Base-by-base conservation (phyloP, 768 basidiomycete genomes). In the Rhizopogon rudus region DNA sequence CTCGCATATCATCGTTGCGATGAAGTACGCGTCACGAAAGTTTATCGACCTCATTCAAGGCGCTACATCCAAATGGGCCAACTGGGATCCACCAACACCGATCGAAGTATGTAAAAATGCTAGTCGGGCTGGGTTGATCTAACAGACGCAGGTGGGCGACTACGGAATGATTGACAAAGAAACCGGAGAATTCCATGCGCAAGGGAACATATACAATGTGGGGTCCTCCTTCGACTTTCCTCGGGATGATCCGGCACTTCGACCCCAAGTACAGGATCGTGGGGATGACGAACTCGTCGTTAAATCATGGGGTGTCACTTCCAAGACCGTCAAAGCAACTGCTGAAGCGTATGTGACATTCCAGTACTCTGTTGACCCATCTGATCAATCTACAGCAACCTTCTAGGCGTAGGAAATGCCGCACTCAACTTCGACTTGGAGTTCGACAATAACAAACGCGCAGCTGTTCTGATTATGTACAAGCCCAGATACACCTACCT, bases 61-160 rank as follows among this genome's bases (percentile, higher is more conserved):
- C 0, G 58, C 44, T 4, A 65, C 70, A 25, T 68, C 71, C 5
- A 74, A 73, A 57, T 75, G 71, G 73, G 71, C 60, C 45, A 74
- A 67, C 57, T 75, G 70, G 71, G 70, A 74, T 17, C 74, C 73
- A 0, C 67, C 69, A 43, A 62, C 60, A 44, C 60, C 62, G 6
- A 58, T 75, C 40, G 54, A 61, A 60, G 73, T 73, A 13, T 48
- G 63, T 61, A 9, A 6, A 35, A 4, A 14, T 7, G 13, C 6
- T 8, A 13, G 13, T 41, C 8, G 16, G n/a, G 51, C 6, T 25
- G 10, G 29, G 10, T 35, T 44, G 28, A 51, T 45, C 35, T 33
- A 42, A 52, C 44, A 29, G 8, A 5, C 14, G n/a, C 46, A 67
- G 66, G 65, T 67, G 7, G 66, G 66, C 17, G 66, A 66, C 55